Evolutionary conservation across 2,329 filamentous ascomycete genomes (phyloP).

Genomic region (Neopestalotiopsis rosae): DNA sequence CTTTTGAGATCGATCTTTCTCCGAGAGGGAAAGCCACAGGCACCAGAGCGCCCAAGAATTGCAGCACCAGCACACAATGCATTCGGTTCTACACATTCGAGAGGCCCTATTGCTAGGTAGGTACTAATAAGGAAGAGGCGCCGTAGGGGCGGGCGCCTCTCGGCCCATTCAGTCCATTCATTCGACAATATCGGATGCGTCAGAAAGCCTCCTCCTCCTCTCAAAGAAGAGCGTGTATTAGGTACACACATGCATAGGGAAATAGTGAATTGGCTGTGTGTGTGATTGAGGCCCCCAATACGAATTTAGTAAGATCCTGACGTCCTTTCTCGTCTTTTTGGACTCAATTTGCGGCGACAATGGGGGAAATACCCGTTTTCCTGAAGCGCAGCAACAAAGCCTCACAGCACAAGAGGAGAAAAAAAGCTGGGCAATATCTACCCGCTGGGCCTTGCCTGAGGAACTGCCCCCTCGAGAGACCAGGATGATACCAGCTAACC

Average conservation of each 20-base stretch:
- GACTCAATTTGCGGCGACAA: background rate
- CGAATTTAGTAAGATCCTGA: background rate
- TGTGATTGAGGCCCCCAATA: background rate
- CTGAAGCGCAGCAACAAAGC: background rate
- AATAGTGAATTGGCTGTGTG: no score
- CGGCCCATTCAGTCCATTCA: no score
- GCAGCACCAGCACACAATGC: background rate
- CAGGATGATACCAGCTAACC: slow-evolving; percentile 1
- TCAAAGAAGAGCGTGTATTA: no score
- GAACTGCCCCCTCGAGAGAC: slow-evolving; percentile 10
- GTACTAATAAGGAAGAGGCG: no score
- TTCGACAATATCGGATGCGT: no score
- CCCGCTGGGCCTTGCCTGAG: background rate
- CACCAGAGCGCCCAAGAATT: background rate
- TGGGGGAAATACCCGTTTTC: background rate
- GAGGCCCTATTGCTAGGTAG: no score
- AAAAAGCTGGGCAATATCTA: background rate
- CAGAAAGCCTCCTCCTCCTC: no score
- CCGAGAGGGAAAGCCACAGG: background rate
- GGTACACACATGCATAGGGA: no score
- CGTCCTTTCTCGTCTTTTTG: background rate
- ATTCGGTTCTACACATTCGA: no score
- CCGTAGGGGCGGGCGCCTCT: no score
- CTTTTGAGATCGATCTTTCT: background rate
- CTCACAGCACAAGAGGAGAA: background rate